Evolutionary conservation across 108 stramenopile genomes (phyloP), one percentile per base, ranked within the genome.

Genomic region (Cyclotella baltica): DNA sequence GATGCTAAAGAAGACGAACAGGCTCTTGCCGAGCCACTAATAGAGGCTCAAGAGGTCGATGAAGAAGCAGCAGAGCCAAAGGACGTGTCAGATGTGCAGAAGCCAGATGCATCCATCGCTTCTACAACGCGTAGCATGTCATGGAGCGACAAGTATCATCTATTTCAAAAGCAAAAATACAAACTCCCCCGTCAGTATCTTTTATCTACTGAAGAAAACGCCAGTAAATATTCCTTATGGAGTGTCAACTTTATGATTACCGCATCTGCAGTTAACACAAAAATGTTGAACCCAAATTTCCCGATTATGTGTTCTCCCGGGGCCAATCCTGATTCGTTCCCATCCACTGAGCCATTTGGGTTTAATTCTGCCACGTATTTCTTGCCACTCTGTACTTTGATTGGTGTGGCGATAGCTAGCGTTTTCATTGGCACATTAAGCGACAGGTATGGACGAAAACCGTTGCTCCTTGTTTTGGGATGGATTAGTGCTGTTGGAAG

Each of bases 311-410:
- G 55, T 3, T 38, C 61, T 58, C 77, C 85, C n/a, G 83, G 73
- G 13, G 76, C 73, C n/a, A 36, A 73, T 47, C 52, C 72, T 18
- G 86, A 84, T 58, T 84, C 80, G 1, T 87, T 87, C 50, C 66
- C 70, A 2, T 35, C 48, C 29, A 86, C 87, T 2, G 79, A 77
- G 0, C 87, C 87, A 0, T 88, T 88, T 57, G 79, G 58, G 1
- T 88, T 88, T 56, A 81, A 80, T 48, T 67, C 78, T 33, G 87
- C 87, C 22, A 88, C 85, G 19, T 88, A 88, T 46, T 88, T 88
- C 59, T 30, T 88, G 34, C 87, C 87, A 20, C 52, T 80, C 61
- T 72, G 77, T 43, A 77, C 75, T 58, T 47, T 88, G 25, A 57
- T 88, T 53, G 87, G 87, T 28, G 87, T 88, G 6, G 82, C 87